Conservation (phyloP, 2,329 filamentous ascomycete species). For the Blumeriella jaapii region DNA sequence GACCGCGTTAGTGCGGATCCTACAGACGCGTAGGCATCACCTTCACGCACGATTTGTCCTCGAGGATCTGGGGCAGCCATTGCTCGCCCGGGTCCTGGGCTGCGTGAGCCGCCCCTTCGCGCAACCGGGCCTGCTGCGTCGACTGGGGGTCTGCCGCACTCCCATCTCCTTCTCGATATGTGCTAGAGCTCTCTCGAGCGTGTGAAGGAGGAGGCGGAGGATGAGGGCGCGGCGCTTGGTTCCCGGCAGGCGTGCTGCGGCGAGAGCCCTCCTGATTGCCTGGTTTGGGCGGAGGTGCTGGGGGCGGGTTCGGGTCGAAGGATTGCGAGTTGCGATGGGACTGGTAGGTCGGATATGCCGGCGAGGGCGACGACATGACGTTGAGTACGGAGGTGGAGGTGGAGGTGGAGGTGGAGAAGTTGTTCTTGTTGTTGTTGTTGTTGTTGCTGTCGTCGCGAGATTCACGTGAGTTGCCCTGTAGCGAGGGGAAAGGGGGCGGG, state of each 20-base stretch:
- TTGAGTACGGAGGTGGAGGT: too few relatives aligned
- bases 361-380: slow-evolving; percentile 18
- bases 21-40: slow-evolving; percentile 10
- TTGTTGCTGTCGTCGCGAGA: too few relatives aligned
- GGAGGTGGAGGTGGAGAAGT: too few relatives aligned
- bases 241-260: slow-evolving; percentile 47
- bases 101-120: slow-evolving; percentile 25
- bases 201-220: slow-evolving; percentile 20
- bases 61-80: slow-evolving; percentile 67
- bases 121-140: slow-evolving; percentile 15
- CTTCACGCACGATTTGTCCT: slow-evolving; percentile 65
- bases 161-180: slow-evolving; percentile 13
- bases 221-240: too few relatives aligned
- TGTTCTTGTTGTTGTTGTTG: too few relatives aligned
- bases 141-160: slow-evolving; percentile 13
- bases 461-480: too few relatives aligned
- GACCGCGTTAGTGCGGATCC: slow-evolving; percentile 13
- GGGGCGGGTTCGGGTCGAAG: slow-evolving; percentile 44
- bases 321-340: slow-evolving; percentile 22
- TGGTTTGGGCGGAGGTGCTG: slow-evolving; percentile 62
- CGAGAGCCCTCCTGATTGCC: slow-evolving; percentile 57
- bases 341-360: slow-evolving; percentile 20
- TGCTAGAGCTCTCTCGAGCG: slow-evolving; percentile 14
- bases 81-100: slow-evolving; percentile 51
- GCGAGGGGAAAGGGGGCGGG: too few relatives aligned